Base-by-base conservation (phyloP, 2,329 filamentous ascomycete species). In the Clonostachys sp. region DNA sequence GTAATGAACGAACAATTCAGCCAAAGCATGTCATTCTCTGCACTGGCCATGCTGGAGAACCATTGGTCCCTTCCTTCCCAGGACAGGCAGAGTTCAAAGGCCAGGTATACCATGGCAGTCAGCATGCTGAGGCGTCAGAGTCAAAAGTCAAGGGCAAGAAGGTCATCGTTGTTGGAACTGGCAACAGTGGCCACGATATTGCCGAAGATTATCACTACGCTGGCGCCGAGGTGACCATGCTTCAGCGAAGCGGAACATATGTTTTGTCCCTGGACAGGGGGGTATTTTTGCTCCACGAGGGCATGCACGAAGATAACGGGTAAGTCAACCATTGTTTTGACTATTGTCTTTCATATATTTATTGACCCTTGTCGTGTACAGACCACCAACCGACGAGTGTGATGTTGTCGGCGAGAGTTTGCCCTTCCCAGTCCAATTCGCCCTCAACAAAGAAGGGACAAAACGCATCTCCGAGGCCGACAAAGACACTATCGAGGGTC, bases 141-240 rank as follows among this genome's bases (percentile, higher is more conserved):
- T 59, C 70, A 0, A 59, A 71, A 3, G 63, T 68, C 10, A 62
- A 69, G 16, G 75, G 75, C 2, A 84, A 82, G 59, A 83, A 78
- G 50, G 84, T 79, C 0, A 65, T 87, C 2, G 77, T 89, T 0
- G 72, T 89, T 0, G 86, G 85, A 2, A 81, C 78, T 2, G 85
- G 83, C 60, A 88, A 87, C 61, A 86, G 80, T 0, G 81, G 72
- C 8, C 82, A 86, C 54, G 85, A 88, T 51, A 87, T 87, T 47
- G 78, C 81, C 1, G 83, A 87, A 48, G 81, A 87, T 51, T 87
- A 75, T 55, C 73, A 77, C 38, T 82, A 87, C 53, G 79, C 81
- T 41, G 86, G 85, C 0, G 83, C 83, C 50, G 68, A 80, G 3
- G 78, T 87, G 1, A 89, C 85, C 0, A 83, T 89, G 62, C 72